Evolutionary conservation across 2,329 filamentous ascomycete species (phyloP).

Genomic region (Ophidiomyces ophidiicola): DNA sequence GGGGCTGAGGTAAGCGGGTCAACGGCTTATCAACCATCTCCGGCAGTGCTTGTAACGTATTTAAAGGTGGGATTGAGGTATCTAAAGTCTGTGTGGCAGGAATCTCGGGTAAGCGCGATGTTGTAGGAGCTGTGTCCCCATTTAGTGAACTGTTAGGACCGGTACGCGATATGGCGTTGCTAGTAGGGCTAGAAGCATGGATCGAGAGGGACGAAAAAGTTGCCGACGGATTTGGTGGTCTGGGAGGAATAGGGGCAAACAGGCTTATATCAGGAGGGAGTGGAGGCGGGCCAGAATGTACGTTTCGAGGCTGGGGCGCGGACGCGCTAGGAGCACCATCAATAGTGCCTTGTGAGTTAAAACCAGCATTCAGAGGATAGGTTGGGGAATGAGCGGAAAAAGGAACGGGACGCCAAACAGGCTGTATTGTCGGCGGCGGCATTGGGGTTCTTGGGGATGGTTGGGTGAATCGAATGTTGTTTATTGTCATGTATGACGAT

Average conservation of each 20-base stretch:
- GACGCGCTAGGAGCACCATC: not conserved
- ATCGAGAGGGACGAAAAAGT: not conserved
- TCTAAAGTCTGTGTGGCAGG: no score
- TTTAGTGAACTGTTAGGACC: no score
- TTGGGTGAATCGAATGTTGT: slow-evolving; percentile 1
- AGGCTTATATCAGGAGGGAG: slow-evolving; percentile 19
- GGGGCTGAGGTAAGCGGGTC: no score
- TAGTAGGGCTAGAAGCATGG: not conserved
- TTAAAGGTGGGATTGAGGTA: no score
- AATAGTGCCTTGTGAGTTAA: not conserved
- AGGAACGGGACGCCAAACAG: not conserved
- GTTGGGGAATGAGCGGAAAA: not conserved
- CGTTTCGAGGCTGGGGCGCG: slow-evolving; percentile 8
- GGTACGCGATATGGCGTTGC: no score
- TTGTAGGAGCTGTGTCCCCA: no score
- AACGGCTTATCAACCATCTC: no score
- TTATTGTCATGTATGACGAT: not conserved
- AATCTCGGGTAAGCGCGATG: not conserved
- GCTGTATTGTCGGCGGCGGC: not conserved
- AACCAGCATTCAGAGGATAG: no score
- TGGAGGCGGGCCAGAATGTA: slow-evolving; percentile 18
- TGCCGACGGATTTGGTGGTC: not conserved
- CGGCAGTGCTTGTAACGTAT: no score
- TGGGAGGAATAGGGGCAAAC: not conserved
- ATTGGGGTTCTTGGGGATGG: not conserved